Base-by-base conservation (phyloP, 2,329 filamentous ascomycete species). In the Pyrenochaeta sp. region DNA sequence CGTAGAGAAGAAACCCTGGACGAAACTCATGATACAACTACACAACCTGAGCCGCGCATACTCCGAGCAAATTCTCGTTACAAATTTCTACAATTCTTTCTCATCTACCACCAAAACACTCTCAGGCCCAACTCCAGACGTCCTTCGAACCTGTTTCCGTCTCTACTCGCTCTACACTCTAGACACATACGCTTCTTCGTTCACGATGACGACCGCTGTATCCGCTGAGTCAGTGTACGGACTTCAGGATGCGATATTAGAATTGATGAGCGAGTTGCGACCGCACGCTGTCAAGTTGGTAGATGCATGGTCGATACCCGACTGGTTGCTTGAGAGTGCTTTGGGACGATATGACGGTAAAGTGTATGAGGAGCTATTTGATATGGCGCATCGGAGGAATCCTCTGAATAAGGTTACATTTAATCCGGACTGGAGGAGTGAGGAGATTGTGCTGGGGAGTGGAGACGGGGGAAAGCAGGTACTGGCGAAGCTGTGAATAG, bases 361-460 rank as follows among this genome's bases (percentile, higher is more conserved):
- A 50, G 83, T 85, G 6, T 85, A 85, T 61, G 84, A 85, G 64
- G 81, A 84, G 54, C 66, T 85, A 42, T 85, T 80, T 58, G 77
- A 84, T 54, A 75, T 80, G 51, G 83, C 83, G 3, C 83, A 85
- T 74, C 72, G 80, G 45, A 67, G 80, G 62, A 85, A 85, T 68
- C 83, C 83, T 9, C 59, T 85, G 63, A 85, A 85, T 56, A 70
- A 71, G 52, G 71, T 80, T 9, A 84, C 81, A 0, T 84, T 85
- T 62, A 84, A 85, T 64, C 76, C 78, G 6, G 77, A 83, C 57
- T 84, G 80, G 72, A 74, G 75, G 64, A 80, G 71, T 46, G 82
- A 83, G 55, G 82, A 84, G 68, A 81, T 84, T 60, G 79, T 83
- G 8, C 75, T 80, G 72, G 78, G 79, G 6, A 80, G 79, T 64